Conservation (phyloP, 768 basidiomycete species). For the Leccinum aurantiacum region DNA sequence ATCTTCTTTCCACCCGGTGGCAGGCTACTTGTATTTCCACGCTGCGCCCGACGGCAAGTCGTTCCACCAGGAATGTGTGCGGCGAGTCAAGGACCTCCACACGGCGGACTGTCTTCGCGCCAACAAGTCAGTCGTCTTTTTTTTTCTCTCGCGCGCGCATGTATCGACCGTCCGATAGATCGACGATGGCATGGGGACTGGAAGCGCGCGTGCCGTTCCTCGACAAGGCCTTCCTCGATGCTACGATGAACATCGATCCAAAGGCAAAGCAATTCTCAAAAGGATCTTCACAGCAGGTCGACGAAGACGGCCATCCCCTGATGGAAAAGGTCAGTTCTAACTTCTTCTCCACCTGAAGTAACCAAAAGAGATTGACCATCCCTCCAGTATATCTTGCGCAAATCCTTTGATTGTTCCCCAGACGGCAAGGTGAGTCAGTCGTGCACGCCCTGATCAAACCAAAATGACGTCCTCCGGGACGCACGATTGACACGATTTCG, state of each 20-base stretch:
- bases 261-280: slow-evolving; percentile 88
- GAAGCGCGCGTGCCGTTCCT: slow-evolving; percentile 99
- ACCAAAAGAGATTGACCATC: slow-evolving; percentile 9
- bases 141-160: background rate
- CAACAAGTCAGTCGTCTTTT: slow-evolving; percentile 46
- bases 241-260: slow-evolving; percentile 87
- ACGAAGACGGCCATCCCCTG: slow-evolving; percentile 81
- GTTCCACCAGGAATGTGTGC: slow-evolving; percentile 94
- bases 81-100: slow-evolving; percentile 96
- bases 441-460: background rate
- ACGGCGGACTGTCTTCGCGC: slow-evolving; percentile 77
- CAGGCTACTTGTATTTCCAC: slow-evolving; percentile 99
- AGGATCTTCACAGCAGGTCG: slow-evolving; percentile 67
- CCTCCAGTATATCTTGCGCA: slow-evolving; percentile 84
- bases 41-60: slow-evolving; percentile 86
- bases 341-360: slow-evolving; percentile 1
- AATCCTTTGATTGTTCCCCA: slow-evolving; percentile 88
- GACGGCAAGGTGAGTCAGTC: slow-evolving; percentile 60
- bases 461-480: background rate
- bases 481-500: background rate
- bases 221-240: slow-evolving; percentile 94
- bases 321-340: slow-evolving; percentile 84
- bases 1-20: background rate
- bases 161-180: slow-evolving; percentile 45
- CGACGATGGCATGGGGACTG: slow-evolving; percentile 99